Base-by-base conservation (phyloP, 2,329 filamentous ascomycete genomes). In the Emydomyces testavorans region DNA sequence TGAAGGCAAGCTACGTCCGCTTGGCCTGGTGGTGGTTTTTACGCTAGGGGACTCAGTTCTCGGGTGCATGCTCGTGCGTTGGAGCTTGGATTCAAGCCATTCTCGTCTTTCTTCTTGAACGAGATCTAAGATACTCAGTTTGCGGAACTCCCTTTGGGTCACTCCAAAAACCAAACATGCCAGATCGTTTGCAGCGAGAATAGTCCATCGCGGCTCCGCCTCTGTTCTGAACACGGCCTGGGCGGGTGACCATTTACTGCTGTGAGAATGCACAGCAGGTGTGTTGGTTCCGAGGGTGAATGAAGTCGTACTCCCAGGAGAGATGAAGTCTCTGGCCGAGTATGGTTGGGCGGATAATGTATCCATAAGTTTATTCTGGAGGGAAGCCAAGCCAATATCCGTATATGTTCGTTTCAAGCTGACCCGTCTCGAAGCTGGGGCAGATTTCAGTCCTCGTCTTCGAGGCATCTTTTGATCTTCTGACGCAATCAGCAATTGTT, bases 211-310 rank as follows among this genome's bases (percentile, higher is more conserved):
- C 6, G 86, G 78, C 54, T 83, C 80, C 11, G 85, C 77, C 65
- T 94, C 86, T n/a, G 92, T 98, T 6, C 90, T 93, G 63, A 98
- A 98, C 49, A 98, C 95, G 46, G 92, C 92, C 64, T 98, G 92
- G 4, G 90, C 85, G 6, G 88, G 88, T 11, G 85, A 82, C 80
- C 88, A 94, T 64, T 92, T 80, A 58, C 85, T 92, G 50, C 86
- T 84, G 65, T 95, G 89, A 6, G 84, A 84, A 64, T 95, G 90
- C n/a, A 85, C 76, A 7, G 76, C 71, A 13, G 82, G 71, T 10
- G 60, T 57, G 13, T 58, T 59, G 20, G 64, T 73, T 35, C 65
- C 63, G 46, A 66, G 56, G 45, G 66, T 63, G 44, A 62, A 52
- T 16, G 60, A 57, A 32, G 65, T 64, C 34, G 62, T 60, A 35